These are phyloP conservation scores for Linnemannia elongata DNA, from an alignment of 192 early-diverging fungal genomes.

Conservation along the genomic window DNA sequence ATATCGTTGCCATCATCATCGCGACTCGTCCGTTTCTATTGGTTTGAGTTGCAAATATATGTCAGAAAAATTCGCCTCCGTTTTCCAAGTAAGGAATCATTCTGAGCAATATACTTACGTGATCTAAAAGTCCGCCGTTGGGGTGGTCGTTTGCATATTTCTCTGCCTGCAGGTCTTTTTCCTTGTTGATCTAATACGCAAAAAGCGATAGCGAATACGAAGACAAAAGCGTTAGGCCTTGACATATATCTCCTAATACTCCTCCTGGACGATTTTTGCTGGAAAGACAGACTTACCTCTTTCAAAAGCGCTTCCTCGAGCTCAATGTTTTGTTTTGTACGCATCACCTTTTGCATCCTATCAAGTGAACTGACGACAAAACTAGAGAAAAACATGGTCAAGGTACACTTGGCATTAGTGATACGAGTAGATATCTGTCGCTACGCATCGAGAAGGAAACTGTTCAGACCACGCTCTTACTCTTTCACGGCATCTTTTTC, in stretches of 20 bases:
- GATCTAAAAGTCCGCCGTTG: constrained; percentile 34
- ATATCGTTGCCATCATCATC: constrained; percentile 17
- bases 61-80: background rate
- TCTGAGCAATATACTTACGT: constrained; percentile 17
- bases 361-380: constrained; percentile 33
- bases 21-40: constrained; percentile 11
- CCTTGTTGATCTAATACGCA: constrained; percentile 42
- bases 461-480: constrained; percentile 45
- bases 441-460: constrained; percentile 19
- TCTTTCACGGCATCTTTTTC: constrained; percentile 87
- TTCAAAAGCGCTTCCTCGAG: constrained; percentile 43
- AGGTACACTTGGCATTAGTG: background rate
- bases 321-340: constrained; percentile 51
- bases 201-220: background rate
- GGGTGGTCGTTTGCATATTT: constrained; percentile 42
- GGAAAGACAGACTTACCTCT: constrained; percentile 12
- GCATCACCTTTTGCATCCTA: constrained; percentile 48
- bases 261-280: too few relatives aligned
- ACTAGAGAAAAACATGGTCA: background rate
- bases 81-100: background rate
- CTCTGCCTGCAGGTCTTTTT: constrained; percentile 44
- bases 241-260: too few relatives aligned
- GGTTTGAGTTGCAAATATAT: background rate
- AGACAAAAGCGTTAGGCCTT: background rate
- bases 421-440: too few relatives aligned